These are phyloP conservation scores for Aspergillus proliferans DNA, from an alignment of 2,329 filamentous ascomycete genomes.

Conservation along the genomic window DNA sequence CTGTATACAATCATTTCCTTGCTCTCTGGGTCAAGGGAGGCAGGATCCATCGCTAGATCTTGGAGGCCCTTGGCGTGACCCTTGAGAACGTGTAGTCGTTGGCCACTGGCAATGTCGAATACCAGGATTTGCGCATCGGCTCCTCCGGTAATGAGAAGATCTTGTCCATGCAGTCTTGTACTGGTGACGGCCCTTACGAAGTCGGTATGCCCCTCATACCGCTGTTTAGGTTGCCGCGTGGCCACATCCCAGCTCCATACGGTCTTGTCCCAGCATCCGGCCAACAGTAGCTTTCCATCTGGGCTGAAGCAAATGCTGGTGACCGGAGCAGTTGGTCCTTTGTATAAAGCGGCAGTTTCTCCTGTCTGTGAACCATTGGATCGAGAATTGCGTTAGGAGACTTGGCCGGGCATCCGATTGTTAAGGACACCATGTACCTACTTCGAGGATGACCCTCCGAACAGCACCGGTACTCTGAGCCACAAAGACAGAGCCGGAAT, in stretches of 20 bases:
- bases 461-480: constrained; percentile 83
- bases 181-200: constrained; percentile 80
- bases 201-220: constrained; percentile 72
- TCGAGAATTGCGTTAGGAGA: constrained; percentile 1
- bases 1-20: constrained; percentile 59
- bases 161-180: constrained; percentile 53
- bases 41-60: constrained; percentile 68
- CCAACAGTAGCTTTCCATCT: constrained; percentile 60
- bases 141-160: constrained; percentile 65
- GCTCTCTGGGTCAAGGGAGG: constrained; percentile 41
- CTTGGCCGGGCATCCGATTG: constrained; percentile 7
- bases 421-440: constrained; percentile 44
- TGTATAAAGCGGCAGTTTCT: constrained; percentile 49
- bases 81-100: constrained; percentile 68
- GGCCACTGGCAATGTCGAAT: constrained; percentile 67
- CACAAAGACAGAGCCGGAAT: constrained; percentile 61
- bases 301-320: constrained; percentile 66
- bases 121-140: constrained; percentile 76
- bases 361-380: constrained; percentile 31
- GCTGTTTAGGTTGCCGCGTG: constrained; percentile 49
- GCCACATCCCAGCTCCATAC: constrained; percentile 77
- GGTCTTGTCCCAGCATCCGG: constrained; percentile 89
- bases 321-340: constrained; percentile 71
- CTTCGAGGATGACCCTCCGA: constrained; percentile 67
- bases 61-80: constrained; percentile 75